These are phyloP conservation scores for Mrakia hoshinonis DNA, from an alignment of 768 basidiomycete species.

Conservation along the genomic window DNA sequence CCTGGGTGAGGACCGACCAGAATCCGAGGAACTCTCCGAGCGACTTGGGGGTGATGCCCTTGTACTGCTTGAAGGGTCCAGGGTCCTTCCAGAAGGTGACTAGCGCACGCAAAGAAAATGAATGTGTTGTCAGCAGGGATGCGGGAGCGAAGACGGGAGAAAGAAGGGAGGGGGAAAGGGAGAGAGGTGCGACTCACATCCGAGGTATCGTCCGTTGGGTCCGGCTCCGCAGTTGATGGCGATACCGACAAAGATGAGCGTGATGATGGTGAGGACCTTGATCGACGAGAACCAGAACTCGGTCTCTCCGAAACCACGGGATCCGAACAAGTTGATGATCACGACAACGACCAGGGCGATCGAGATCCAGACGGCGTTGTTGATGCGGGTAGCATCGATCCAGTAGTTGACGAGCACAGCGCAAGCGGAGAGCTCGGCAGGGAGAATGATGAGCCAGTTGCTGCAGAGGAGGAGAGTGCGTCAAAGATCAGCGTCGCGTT, in stretches of 20 bases:
- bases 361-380: conserved; percentile 68
- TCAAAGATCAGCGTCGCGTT: neutral
- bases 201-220: conserved; percentile 51
- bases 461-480: neutral
- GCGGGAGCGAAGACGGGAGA: too few relatives aligned
- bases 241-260: conserved; percentile 52
- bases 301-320: conserved; percentile 45
- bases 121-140: too few relatives aligned
- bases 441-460: conserved; percentile 26
- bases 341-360: conserved; percentile 67
- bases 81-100: conserved; percentile 81
- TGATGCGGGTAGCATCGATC: conserved; percentile 43
- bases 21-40: conserved; percentile 62
- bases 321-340: conserved; percentile 44
- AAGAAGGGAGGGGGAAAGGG: too few relatives aligned
- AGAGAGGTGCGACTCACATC: too few relatives aligned
- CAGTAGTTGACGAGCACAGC: conserved; percentile 33
- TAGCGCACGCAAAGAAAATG: too few relatives aligned
- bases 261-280: conserved; percentile 58
- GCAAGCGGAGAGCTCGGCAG: conserved; percentile 26
- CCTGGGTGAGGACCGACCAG: conserved; percentile 63
- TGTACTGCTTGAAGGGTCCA: conserved; percentile 73
- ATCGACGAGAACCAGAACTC: conserved; percentile 72
- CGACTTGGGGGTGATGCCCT: conserved; percentile 48
- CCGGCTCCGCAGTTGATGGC: conserved; percentile 83